Evolutionary conservation across 2,329 filamentous ascomycete species (phyloP), one percentile per base, ranked within the genome.

Genomic region (Xylariaceae sp.): DNA sequence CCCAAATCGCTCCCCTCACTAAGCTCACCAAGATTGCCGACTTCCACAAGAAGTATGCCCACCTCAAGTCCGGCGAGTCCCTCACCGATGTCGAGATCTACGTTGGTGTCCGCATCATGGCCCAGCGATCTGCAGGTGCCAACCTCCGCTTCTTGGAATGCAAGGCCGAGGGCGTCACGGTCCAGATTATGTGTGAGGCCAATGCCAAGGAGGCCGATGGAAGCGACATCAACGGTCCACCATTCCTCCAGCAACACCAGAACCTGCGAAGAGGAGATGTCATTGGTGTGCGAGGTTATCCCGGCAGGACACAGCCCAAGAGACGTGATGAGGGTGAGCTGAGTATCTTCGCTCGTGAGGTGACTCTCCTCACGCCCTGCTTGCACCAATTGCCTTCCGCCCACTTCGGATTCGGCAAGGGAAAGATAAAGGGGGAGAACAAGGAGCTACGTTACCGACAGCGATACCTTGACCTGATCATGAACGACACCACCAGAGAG

Each of bases 141-240:
- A 96, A 96, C 79, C 82, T 97, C 53, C 83, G 89, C 66, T 97
- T 97, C 78, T 97, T 96, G 75, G 91, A 96, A 72, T 81, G 87
- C 58, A 64, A 63, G 38, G 73, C 79, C 52, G 72, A 80, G 65
- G 80, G 80, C 45, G 73, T 78, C 61, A 88, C 89, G 71, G 79
- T 96, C 43, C 95, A 99, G 77, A 84, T 97, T 58, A 90, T 97
- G 79, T 95, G 90, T 69, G 91, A 97, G 72, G 82, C 88, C 42
- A 28, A 28, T 28, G 22, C 22, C 22, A 28, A 28, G 7, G 22
- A 28, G 22, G 22, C 22, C 22, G 22, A 28, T 7, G 22, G 22
- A 4, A 87, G 96, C 66, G 83, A 95, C 63, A 82, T 85, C 81
- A 81, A 51, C 83, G 87, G 60, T 81, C 81, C 45, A 79, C 82